Evolutionary conservation across 495 filamentous ascomycete genomes (phyloP).

Genomic region (Xylaria longipes): DNA sequence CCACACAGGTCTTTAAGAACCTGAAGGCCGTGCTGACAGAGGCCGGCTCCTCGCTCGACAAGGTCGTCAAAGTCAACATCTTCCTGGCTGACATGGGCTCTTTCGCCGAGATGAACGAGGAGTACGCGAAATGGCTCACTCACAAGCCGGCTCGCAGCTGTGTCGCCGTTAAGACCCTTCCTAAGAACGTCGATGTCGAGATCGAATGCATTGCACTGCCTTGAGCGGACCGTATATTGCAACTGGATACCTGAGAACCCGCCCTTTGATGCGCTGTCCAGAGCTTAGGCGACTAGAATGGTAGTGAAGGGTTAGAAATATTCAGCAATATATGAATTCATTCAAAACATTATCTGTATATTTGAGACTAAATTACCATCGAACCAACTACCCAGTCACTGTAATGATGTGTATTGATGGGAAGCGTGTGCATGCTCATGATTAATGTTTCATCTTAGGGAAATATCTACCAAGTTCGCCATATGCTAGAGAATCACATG

Average conservation of each 20-base stretch:
- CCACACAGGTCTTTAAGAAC: conserved; percentile 76
- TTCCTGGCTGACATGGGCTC: conserved; percentile 87
- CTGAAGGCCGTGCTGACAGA: conserved; percentile 77
- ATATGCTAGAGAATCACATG: neutral
- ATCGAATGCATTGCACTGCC: conserved; percentile 88
- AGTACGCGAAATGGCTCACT: conserved; percentile 85
- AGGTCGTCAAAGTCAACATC: conserved; percentile 82
- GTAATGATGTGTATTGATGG: no score
- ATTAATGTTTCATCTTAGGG: no score
- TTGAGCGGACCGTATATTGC: conserved; percentile 40
- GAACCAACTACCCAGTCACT: no score
- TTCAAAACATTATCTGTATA: neutral
- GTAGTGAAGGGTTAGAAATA: neutral
- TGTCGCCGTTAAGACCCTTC: conserved; percentile 87
- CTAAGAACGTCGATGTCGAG: conserved; percentile 89
- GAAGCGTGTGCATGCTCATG: no score
- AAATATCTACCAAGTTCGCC: no score
- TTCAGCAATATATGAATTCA: neutral
- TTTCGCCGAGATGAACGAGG: conserved; percentile 85
- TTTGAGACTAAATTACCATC: neutral
- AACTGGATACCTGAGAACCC: neutral
- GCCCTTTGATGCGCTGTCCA: neutral
- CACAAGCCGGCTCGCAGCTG: conserved; percentile 93
- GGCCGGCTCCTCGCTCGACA: conserved; percentile 75
- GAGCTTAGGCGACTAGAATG: neutral